Percentiles rank a stretch among this genome's conserved stretches.
Evolutionary conservation across 352 stramenopile species (phyloP).

Genomic region (Globisporangium solare): DNA sequence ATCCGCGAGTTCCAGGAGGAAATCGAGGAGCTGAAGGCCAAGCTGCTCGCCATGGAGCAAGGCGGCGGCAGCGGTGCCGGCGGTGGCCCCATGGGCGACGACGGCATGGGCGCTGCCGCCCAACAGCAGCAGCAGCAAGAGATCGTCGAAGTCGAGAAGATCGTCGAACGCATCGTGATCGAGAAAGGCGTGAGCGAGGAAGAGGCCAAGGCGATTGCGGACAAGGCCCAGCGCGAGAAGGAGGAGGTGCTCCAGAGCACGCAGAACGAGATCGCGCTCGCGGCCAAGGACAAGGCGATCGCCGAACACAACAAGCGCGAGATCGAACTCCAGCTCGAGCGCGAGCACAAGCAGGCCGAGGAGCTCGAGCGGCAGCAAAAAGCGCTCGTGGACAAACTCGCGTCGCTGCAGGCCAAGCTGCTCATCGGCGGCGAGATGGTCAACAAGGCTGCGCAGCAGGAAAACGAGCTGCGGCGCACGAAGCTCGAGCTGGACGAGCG

Average conservation of each 20-base stretch:
- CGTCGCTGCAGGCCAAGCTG: constrained; percentile 90
- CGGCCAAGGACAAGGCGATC: constrained; percentile 76
- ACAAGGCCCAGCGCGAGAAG: constrained; percentile 71
- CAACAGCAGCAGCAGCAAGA: constrained; percentile 11
- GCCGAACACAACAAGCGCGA: constrained; percentile 87
- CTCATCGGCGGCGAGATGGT: constrained; percentile 92
- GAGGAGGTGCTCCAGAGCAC: constrained; percentile 68
- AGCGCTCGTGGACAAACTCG: constrained; percentile 82
- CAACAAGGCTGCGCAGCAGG: constrained; percentile 92
- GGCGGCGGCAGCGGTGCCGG: background rate
- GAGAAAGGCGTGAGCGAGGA: constrained; percentile 81
- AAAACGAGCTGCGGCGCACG: constrained; percentile 90
- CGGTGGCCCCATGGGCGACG: background rate
- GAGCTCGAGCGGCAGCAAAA: constrained; percentile 72
- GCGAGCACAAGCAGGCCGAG: constrained; percentile 73
- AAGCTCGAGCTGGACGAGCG: constrained; percentile 91
- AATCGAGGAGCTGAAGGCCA: constrained; percentile 92
- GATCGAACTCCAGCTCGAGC: constrained; percentile 80
- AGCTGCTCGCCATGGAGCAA: constrained; percentile 54
- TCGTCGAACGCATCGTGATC: constrained; percentile 81
- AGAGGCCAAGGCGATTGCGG: constrained; percentile 64
- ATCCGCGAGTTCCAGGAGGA: constrained; percentile 96
- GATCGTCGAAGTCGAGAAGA: constrained; percentile 81
- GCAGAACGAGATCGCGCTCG: constrained; percentile 60
- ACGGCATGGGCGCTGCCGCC: too few species aligned